Percentiles rank a stretch among this genome's conserved stretches.
Conservation (phyloP, 2,329 filamentous ascomycete genomes). For the Akanthomyces muscarius region DNA sequence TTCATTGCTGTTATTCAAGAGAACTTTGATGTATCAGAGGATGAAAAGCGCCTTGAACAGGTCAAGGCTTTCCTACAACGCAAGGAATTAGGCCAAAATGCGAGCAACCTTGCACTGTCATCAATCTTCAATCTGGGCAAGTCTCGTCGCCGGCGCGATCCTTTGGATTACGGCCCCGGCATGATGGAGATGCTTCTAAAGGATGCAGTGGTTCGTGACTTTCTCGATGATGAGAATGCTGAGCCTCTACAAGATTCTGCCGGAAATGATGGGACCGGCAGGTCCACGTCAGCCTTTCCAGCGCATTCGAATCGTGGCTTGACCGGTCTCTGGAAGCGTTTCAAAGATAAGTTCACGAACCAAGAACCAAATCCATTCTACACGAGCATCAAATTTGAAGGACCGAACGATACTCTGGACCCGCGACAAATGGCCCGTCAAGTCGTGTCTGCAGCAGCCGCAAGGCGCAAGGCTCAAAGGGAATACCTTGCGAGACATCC, state of each 20-base stretch:
- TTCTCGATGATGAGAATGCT: constrained; percentile 66
- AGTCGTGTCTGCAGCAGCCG: constrained; percentile 77
- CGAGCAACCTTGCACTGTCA: constrained; percentile 72
- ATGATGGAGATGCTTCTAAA: constrained; percentile 96
- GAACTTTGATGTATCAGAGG: constrained; percentile 97
- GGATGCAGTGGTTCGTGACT: constrained; percentile 91
- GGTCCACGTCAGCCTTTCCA: background rate
- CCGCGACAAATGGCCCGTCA: constrained; percentile 86
- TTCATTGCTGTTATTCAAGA: constrained; percentile 99
- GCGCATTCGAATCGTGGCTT: constrained; percentile 33
- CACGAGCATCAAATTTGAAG: constrained; percentile 65
- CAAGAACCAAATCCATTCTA: constrained; percentile 94
- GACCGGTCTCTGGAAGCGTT: constrained; percentile 57
- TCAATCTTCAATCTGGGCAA: constrained; percentile 64
- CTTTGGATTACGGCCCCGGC: constrained; percentile 84
- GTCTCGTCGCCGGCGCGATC: constrained; percentile 64
- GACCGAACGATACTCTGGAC: constrained; percentile 73
- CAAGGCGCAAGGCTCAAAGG: constrained; percentile 80
- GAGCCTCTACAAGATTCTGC: constrained; percentile 28
- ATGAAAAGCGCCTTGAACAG: constrained; percentile 95
- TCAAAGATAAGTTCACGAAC: constrained; percentile 54
- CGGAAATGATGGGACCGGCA: constrained; percentile 21
- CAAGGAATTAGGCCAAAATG: constrained; percentile 72
- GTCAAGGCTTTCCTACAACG: constrained; percentile 91
- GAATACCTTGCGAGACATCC: constrained; percentile 86